A percentile compares a stretch with the other conserved stretches of the same genome.
phyloP scores from a whole-genome alignment of 306 rosid genomes.

The Glycyrrhiza uralensis region DNA sequence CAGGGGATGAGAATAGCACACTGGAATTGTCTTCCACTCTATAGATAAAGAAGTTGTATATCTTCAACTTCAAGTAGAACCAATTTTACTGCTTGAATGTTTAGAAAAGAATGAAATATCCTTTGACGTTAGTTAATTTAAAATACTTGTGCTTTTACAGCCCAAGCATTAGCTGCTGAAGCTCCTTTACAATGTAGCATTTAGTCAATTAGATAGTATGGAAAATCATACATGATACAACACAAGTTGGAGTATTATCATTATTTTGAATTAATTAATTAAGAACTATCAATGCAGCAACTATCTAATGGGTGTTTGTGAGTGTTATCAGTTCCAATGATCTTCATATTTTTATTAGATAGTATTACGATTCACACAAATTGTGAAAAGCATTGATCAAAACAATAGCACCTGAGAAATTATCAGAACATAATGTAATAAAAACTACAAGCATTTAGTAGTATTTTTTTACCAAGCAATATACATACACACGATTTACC shows the following conservation, averaged over 20 bases:
- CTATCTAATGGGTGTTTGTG: neutral
- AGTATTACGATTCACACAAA: constrained; percentile 9
- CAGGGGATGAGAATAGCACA: neutral
- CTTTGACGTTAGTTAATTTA: neutral
- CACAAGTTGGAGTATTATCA: constrained; percentile 2
- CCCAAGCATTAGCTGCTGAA: neutral
- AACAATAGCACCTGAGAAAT: neutral
- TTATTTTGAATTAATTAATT: neutral
- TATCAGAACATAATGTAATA: neutral
- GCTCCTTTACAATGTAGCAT: neutral
- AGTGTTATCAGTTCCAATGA: constrained; percentile 57
- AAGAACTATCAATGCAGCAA: neutral
- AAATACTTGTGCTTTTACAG: neutral
- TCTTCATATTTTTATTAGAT: constrained; percentile 88
- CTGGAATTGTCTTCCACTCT: neutral
- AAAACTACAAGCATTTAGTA: neutral
- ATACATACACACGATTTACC: constrained; percentile 42
- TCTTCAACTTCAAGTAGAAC: neutral
- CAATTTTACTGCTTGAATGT: neutral
- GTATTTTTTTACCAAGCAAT: constrained; percentile 7
- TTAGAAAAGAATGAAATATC: neutral
- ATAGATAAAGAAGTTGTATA: neutral
- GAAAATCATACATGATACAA: neutral
- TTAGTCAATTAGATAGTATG: neutral
- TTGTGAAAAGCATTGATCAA: neutral